Evolutionary conservation across 345 rosid species (phyloP).

Genomic region (Acer campestre): DNA sequence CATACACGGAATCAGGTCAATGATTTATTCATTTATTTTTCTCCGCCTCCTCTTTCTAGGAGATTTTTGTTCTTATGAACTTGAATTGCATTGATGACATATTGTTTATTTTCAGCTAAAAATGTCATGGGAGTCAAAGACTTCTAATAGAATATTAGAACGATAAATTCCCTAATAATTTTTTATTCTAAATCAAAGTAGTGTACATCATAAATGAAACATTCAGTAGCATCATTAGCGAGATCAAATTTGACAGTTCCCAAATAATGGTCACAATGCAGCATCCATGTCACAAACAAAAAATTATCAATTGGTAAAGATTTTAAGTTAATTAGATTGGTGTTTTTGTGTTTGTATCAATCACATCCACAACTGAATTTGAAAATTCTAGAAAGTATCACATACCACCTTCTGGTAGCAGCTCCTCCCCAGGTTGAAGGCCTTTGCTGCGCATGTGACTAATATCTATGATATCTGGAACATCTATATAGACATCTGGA

Average conservation of each 20-base stretch:
- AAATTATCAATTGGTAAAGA: not conserved
- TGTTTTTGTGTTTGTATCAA: not conserved
- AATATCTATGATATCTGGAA: conserved; percentile 90
- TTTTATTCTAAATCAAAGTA: not conserved
- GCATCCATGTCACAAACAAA: not conserved
- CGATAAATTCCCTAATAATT: not conserved
- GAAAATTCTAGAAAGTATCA: conserved; percentile 9
- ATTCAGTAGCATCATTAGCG: not conserved
- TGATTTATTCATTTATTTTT: not conserved
- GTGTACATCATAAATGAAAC: not conserved
- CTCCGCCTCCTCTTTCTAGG: not conserved
- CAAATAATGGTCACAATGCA: not conserved
- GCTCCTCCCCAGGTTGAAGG: conserved; percentile 88
- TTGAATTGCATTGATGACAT: not conserved
- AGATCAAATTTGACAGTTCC: not conserved
- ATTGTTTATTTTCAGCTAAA: not conserved
- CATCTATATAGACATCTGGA: conserved; percentile 93
- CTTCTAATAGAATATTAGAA: too few species aligned
- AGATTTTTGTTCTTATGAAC: not conserved
- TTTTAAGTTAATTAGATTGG: not conserved
- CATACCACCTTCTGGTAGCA: conserved; percentile 81
- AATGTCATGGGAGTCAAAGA: too few species aligned
- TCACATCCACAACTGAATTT: not conserved
- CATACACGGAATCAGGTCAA: conserved; percentile 13
- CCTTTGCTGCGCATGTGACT: conserved; percentile 97